Evolutionary conservation across 768 basidiomycete genomes (phyloP).

Genomic region (Lentinus tigrinus): DNA sequence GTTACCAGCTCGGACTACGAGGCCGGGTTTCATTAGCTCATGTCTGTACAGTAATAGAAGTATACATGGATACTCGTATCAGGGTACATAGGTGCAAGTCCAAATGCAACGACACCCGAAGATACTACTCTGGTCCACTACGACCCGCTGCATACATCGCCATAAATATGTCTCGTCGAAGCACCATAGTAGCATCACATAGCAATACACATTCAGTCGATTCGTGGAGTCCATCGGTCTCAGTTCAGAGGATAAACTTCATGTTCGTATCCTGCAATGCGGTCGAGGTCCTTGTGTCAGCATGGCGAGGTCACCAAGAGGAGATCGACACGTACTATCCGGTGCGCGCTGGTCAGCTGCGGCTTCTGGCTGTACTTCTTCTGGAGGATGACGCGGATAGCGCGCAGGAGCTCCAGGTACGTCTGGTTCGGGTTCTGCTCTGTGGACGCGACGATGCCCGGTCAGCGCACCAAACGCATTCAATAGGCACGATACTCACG

Average conservation of each 20-base stretch:
- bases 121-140: too few relatives aligned
- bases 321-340: slow-evolving; percentile 42
- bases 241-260: slow-evolving; percentile 22
- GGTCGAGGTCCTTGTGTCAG: neutral
- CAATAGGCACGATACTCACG: slow-evolving; percentile 33
- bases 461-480: neutral
- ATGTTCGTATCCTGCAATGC: slow-evolving; percentile 19
- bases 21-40: too few relatives aligned
- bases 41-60: too few relatives aligned
- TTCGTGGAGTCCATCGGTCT: too few relatives aligned
- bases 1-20: too few relatives aligned
- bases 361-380: slow-evolving; percentile 68
- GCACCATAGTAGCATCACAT: too few relatives aligned
- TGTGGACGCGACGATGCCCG: slow-evolving; percentile 19
- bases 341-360: slow-evolving; percentile 73
- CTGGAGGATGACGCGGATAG: slow-evolving; percentile 55
- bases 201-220: too few relatives aligned
- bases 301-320: neutral
- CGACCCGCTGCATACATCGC: too few relatives aligned
- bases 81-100: too few relatives aligned
- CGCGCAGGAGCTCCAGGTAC: slow-evolving; percentile 56
- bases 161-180: too few relatives aligned
- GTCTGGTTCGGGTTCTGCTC: slow-evolving; percentile 52
- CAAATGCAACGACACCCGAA: too few relatives aligned
- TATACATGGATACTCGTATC: too few relatives aligned